Percentiles rank a stretch among this genome's conserved stretches.
phyloP scores from a whole-genome alignment of 257 asterid species.

The Capsicum baccatum region DNA sequence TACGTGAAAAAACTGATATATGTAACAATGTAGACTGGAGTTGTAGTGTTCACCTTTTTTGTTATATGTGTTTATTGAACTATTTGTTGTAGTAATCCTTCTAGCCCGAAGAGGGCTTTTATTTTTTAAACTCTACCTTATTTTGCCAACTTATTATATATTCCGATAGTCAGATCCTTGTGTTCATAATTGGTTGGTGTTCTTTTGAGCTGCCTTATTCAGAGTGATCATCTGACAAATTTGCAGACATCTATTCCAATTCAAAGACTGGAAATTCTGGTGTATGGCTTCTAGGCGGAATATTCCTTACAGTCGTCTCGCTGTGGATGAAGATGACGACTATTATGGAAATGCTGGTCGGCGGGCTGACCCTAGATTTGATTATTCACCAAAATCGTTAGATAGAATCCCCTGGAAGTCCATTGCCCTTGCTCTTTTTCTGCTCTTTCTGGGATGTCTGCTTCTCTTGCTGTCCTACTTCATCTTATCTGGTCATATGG shows the following conservation, averaged over 20 bases:
- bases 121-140: background rate
- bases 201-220: background rate
- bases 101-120: background rate
- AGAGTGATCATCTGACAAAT: background rate
- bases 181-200: background rate
- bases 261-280: conserved; percentile 11
- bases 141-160: background rate
- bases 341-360: conserved; percentile 43
- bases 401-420: conserved; percentile 93
- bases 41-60: background rate
- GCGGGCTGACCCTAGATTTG: conserved; percentile 70
- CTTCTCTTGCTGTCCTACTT: conserved; percentile 73
- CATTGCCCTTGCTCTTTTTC: conserved; percentile 72
- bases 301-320: conserved; percentile 63
- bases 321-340: conserved; percentile 66
- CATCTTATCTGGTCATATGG: conserved; percentile 94
- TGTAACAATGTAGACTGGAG: background rate
- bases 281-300: conserved; percentile 77
- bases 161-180: background rate
- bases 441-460: conserved; percentile 84
- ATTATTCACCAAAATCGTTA: conserved; percentile 65
- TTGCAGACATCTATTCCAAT: background rate
- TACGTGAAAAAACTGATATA: background rate
- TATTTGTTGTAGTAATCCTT: background rate
- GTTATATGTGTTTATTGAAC: background rate